These are phyloP conservation scores for Mycena venus DNA, from an alignment of 768 basidiomycete genomes.

Conservation along the genomic window DNA sequence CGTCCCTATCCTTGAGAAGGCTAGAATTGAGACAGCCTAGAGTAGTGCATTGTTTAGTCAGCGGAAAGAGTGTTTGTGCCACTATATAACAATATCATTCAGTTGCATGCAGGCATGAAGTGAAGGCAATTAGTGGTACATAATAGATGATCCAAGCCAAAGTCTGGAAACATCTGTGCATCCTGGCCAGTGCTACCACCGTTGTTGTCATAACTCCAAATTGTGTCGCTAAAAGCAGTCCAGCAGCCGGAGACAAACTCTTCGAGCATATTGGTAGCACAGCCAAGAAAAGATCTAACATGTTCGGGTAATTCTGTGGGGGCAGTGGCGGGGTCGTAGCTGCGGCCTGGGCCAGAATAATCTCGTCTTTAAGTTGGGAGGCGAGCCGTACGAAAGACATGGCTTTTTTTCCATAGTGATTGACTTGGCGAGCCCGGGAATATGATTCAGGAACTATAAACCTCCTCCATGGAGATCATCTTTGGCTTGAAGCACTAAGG, in stretches of 20 bases:
- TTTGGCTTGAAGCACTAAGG: neutral
- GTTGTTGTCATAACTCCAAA: no score
- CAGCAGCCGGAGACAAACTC: no score
- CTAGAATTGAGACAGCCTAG: neutral
- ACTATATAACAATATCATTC: neutral
- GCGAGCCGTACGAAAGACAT: slow-evolving; percentile 1
- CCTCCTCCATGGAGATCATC: neutral
- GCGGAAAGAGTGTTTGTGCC: no score
- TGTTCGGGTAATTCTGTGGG: neutral
- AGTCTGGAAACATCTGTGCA: slow-evolving; percentile 1
- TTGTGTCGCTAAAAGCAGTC: no score
- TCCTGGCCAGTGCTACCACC: neutral
- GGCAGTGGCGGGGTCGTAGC: no score
- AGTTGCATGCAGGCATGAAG: no score
- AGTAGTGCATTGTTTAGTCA: neutral
- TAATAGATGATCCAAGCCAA: neutral
- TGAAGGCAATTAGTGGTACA: neutral
- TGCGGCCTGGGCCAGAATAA: neutral
- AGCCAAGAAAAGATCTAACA: neutral
- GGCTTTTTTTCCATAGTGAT: neutral
- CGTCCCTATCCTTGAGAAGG: neutral
- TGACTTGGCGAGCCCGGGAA: neutral
- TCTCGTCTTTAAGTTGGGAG: slow-evolving; percentile 1
- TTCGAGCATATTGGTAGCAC: no score
- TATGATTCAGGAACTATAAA: neutral